A percentile compares a stretch with the other conserved stretches of the same genome.
Evolutionary conservation across 1,139 yeast species (phyloP).

Genomic region (Candida neerlandica): DNA sequence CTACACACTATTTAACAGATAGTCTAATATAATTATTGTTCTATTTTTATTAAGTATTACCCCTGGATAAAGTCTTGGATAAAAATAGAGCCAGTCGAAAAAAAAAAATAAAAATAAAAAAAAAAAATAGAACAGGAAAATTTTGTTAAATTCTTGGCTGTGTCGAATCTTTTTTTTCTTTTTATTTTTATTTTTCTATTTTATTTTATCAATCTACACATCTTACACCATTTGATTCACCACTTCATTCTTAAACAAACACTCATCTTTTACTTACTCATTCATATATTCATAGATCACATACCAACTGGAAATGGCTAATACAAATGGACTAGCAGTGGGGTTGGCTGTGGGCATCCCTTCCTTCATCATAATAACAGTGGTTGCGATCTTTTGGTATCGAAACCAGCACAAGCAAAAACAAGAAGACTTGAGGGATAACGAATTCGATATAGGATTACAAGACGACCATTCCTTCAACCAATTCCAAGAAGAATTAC

Average conservation of each 20-base stretch:
- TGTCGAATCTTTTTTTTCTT: constrained; percentile 2
- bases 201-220: background rate
- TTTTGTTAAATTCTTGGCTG: constrained; percentile 3
- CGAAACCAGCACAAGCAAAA: constrained; percentile 36
- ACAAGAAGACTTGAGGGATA: constrained; percentile 33
- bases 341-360: constrained; percentile 51
- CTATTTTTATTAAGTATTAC: background rate
- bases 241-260: background rate
- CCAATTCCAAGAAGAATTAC: constrained; percentile 43
- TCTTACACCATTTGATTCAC: background rate
- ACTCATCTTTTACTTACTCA: background rate
- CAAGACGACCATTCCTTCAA: constrained; percentile 41
- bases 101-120: background rate
- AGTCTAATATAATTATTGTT: no score
- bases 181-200: background rate
- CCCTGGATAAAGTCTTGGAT: background rate
- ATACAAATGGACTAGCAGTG: constrained; percentile 32
- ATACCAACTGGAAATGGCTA: constrained; percentile 19
- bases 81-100: background rate
- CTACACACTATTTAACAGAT: background rate
- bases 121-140: background rate
- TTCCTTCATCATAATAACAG: constrained; percentile 30
- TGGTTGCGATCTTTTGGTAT: constrained; percentile 27
- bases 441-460: constrained; percentile 40
- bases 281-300: background rate